Evolutionary conservation across 345 rosid genomes (phyloP), one percentile per base, ranked within the genome.

Genomic region (Corymbia maculata): DNA sequence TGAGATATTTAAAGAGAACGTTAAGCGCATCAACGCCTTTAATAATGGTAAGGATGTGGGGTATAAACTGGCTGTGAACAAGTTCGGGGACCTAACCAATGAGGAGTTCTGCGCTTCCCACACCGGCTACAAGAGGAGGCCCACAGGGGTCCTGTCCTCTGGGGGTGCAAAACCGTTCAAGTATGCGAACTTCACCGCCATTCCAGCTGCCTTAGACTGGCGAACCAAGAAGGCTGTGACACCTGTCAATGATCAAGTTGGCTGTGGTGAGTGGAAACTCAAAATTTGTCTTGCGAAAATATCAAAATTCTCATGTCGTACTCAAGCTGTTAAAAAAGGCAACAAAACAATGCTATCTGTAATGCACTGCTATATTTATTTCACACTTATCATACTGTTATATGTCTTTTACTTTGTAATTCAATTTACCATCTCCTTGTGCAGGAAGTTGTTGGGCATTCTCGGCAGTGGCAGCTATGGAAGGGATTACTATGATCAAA

Each of bases 211-310:
- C 49, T 49, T 91, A 88, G 94, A 94, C 59, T 94, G 95, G 93
- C 90, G 93, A 86, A 79, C 32, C 68, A 68, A 52, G 13, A 93
- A 91, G 5, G 94, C 90, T 8, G 95, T 92, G 4, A 92, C 93
- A 24, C 87, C 92, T 26, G 89, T 92, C 75, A 93, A 93, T 87
- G 89, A 92, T 89, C 93, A 92, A 89, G 93, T 92, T 86, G 4
- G 13, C 2, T 89, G 93, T 50, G 93, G 95, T 93, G 89, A 88
- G 89, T 86, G 59, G 42, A 47, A 22, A 50, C 6, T 15, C 86
- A 30, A 30, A 16, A 7, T 88, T 87, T 36, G 87, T 86, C 28
- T 8, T 4, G 28, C 64, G 28, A 55, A 53, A 21, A 57, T 57
- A 28, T 57, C 64, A 57, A 57, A 57, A 57, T 57, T 57, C 12